Evolutionary conservation across 177 flowering plant species (phyloP).

Genomic region (Vitis hybrid): DNA sequence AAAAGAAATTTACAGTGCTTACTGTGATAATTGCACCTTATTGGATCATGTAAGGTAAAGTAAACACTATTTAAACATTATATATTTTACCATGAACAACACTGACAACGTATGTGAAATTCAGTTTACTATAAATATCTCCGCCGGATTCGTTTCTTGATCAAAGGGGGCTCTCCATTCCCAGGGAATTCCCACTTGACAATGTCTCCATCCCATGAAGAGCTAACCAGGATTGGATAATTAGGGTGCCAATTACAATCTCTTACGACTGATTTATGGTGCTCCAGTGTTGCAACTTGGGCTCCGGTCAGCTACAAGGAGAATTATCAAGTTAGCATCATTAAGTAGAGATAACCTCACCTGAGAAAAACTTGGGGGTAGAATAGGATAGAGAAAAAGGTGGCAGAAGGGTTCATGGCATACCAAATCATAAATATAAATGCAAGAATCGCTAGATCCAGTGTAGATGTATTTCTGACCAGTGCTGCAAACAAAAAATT

Average conservation of each 20-base stretch:
- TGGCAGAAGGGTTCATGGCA: neutral
- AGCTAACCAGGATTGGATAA: constrained; percentile 44
- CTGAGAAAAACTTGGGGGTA: too few relatives aligned
- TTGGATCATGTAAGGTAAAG: neutral
- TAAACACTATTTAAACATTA: neutral
- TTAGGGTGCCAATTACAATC: constrained; percentile 52
- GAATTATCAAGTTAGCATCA: too few relatives aligned
- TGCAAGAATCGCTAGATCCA: constrained; percentile 33
- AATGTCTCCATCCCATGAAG: constrained; percentile 47
- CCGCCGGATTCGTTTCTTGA: constrained; percentile 23
- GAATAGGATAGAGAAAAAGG: neutral
- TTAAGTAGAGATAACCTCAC: neutral
- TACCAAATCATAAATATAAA: constrained; percentile 37
- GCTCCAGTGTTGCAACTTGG: constrained; percentile 31
- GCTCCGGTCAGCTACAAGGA: constrained; percentile 35
- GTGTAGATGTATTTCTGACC: constrained; percentile 43
- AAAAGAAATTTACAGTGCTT: neutral
- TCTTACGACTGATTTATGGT: constrained; percentile 37
- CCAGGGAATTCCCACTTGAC: constrained; percentile 43
- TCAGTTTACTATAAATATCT: constrained; percentile 17
- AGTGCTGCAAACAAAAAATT: constrained; percentile 27
- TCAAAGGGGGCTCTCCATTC: constrained; percentile 14
- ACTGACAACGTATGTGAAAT: neutral
- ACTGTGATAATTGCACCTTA: neutral
- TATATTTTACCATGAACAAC: neutral